Evolutionary conservation across 2,329 filamentous ascomycete genomes (phyloP).

Genomic region (Sporothrix dimorphospora): DNA sequence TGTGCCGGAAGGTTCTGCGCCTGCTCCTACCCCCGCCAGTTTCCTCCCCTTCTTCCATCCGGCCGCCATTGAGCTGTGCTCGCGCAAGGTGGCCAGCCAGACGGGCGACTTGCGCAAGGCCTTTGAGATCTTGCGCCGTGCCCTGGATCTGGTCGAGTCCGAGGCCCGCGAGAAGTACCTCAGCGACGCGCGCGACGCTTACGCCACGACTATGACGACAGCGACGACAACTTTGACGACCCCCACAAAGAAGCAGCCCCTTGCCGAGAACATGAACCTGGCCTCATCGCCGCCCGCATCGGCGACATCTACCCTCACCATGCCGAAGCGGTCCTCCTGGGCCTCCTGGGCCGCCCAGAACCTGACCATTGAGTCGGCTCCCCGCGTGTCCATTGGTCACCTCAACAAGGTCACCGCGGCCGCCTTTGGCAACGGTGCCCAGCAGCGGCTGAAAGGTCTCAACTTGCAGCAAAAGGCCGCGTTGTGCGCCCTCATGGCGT

Average conservation of each 20-base stretch:
- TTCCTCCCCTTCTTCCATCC: conserved; percentile 90
- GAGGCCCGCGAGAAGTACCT: conserved; percentile 78
- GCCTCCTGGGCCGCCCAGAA: conserved; percentile 60
- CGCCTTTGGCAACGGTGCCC: conserved; percentile 86
- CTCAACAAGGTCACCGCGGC: conserved; percentile 89
- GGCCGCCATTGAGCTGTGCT: conserved; percentile 88
- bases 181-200: conserved; percentile 50
- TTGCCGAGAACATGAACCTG: conserved; percentile 81
- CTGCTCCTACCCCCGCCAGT: not conserved
- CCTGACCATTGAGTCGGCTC: conserved; percentile 77
- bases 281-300: conserved; percentile 49
- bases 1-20: not conserved
- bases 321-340: conserved; percentile 28
- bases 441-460: conserved; percentile 79
- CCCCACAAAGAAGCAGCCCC: conserved; percentile 63
- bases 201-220: not conserved
- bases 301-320: conserved; percentile 43
- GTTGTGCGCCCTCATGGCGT: conserved; percentile 81
- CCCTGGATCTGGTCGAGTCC: conserved; percentile 84
- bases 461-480: conserved; percentile 97
- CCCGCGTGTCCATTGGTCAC: conserved; percentile 85
- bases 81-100: conserved; percentile 91
- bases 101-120: conserved; percentile 93
- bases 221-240: conserved; percentile 20
- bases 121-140: conserved; percentile 89